Conservation (phyloP, 2,329 filamentous ascomycete species). For the Sporothrix mexicana region DNA sequence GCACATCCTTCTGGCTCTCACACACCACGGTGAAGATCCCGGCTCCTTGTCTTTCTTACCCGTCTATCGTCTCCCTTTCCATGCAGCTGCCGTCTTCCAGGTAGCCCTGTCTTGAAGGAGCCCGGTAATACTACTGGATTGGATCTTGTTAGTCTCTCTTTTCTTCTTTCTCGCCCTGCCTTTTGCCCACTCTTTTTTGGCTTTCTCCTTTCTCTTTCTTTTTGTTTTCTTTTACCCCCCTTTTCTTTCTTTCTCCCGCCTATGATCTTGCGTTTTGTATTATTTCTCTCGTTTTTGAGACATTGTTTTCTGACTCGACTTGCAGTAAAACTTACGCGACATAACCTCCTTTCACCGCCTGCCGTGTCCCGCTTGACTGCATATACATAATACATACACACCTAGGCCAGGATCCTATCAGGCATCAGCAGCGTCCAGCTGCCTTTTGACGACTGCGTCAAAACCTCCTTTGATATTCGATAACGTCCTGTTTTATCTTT, state of each 20-base stretch:
- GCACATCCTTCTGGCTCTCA: neutral
- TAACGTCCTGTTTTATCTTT: neutral
- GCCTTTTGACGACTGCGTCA: conserved; percentile 23
- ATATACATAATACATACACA: neutral
- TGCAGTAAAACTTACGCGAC: neutral
- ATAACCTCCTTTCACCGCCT: conserved; percentile 22
- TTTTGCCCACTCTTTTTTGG: conserved; percentile 22
- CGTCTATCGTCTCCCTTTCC: conserved; percentile 21
- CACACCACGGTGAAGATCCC: conserved; percentile 24
- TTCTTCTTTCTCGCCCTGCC: conserved; percentile 24
- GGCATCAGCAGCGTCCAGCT: conserved; percentile 2
- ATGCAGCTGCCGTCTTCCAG: conserved; percentile 25
- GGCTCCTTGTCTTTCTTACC: conserved; percentile 7
- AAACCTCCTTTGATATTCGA: neutral
- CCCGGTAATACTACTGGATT: neutral
- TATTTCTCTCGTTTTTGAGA: neutral
- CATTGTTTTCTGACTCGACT: conserved; percentile 9
- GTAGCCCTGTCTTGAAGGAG: conserved; percentile 23
- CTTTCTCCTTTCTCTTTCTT: neutral
- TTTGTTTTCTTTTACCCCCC: conserved; percentile 17
- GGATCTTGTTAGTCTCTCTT: conserved; percentile 18
- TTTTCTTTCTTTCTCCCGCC: neutral
- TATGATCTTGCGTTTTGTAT: neutral
- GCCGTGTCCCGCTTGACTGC: conserved; percentile 8
- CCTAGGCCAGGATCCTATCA: conserved; percentile 12